Base-by-base conservation (phyloP, 257 asterid genomes). In the Paraleonurus japonicus region DNA sequence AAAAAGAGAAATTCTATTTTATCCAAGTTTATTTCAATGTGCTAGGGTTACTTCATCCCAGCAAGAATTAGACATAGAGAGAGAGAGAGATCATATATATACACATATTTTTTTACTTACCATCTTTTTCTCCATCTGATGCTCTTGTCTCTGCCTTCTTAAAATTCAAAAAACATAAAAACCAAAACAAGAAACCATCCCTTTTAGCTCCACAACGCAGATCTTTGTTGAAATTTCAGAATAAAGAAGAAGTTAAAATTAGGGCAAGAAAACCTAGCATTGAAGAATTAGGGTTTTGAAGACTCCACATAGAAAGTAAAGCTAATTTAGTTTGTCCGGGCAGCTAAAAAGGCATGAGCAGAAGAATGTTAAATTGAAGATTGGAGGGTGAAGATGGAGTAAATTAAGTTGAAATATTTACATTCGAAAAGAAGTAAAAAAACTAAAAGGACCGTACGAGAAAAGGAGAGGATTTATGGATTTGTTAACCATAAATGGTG, bases 271-370 rank as follows among this genome's bases (percentile, higher is more conserved):
- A 55, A 65, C 6, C 3, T n/a, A 20, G 3, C 20, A 23, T 55
- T 19, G 27, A 60, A 47, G 57, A 75, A 75, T 23, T 75, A 75
- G 79, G 74, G 79, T 75, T 75, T 54, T 50, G 15, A 37, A 26
- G n/a, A 53, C 23, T 4, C 65, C 2, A 11, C 39, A 32, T 11
- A 50, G 2, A 60, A 33, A 33, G 10, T 35, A 35, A n/a, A n/a
- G n/a, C n/a, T n/a, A n/a, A n/a, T n/a, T n/a, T n/a, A n/a, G n/a
- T n/a, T n/a, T n/a, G n/a, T n/a, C n/a, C n/a, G n/a, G n/a, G n/a
- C n/a, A n/a, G n/a, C n/a, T n/a, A n/a, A n/a, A n/a, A n/a, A n/a
- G n/a, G n/a, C n/a, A n/a, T n/a, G n/a, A n/a, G n/a, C n/a, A n/a
- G n/a, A n/a, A n/a, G 19, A 47, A 1, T 35, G 16, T 54, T 7